Base-by-base conservation (phyloP, 2,329 filamentous ascomycete genomes). In the Hypomyces rosellus region DNA sequence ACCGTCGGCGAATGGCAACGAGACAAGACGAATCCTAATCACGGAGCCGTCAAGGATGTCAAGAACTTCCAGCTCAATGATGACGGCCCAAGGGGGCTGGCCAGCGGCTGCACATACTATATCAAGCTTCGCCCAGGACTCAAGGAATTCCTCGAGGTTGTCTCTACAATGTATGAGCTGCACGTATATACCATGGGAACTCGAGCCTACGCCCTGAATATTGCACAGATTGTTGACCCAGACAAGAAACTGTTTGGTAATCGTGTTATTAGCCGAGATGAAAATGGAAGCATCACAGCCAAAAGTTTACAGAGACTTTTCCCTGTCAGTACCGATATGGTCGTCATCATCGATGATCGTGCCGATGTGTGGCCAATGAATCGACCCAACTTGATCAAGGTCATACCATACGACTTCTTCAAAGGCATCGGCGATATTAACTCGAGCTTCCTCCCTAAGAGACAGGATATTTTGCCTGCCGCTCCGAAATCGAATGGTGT, bases 151-250 rank as follows among this genome's bases (percentile, higher is more conserved):
- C 75, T 99, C 45, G 76, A 87, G 52, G 80, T 82, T 47, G 78
- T 96, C 44, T 82, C 89, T 1, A 78, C 84, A 61, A 74, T 93
- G 61, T 99, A 93, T 70, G 93, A 99, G 71, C 76, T 97, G 62
- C 93, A 99, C 66, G 92, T 99, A 55, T 99, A 99, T 73, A 99
- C 93, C 40, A 99, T 99, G 93, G 93, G 92, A 50, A 99, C 93
- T 18, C 82, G 93, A 56, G 89, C 92, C n/a, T 99, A 99, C 65
- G 93, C 93, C 9, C 78, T 91, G 59, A 86, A 89, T 54, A 95
- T 99, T 59, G 90, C 90, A 36, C 86, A 87, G 59, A 92, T 99
- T 55, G 88, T 99, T 55, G 93, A 99, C 62, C 92, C 92, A 0
- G 84, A 92, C 34, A 82, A 85, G 56, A 91, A 86, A 64, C 82